Evolutionary conservation across 2,329 filamentous ascomycete genomes (phyloP).

Genomic region (Aspergillus sp.): DNA sequence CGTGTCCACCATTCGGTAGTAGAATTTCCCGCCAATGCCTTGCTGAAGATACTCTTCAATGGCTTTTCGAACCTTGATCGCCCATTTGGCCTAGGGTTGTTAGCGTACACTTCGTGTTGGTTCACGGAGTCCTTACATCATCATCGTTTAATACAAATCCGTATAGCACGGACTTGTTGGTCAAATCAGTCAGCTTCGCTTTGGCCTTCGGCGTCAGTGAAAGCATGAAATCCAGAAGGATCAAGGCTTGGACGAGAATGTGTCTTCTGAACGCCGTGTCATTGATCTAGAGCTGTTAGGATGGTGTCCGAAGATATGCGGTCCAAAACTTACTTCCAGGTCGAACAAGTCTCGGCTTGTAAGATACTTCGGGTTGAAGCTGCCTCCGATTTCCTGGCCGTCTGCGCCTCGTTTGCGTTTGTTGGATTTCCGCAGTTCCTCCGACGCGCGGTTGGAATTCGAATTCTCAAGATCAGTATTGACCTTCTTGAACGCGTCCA

Average conservation of each 20-base stretch:
- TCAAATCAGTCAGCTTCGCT: constrained; percentile 69
- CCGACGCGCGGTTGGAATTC: constrained; percentile 55
- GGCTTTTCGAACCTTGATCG: constrained; percentile 68
- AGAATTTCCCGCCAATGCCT: constrained; percentile 83
- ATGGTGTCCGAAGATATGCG: neutral
- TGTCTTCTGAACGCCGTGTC: constrained; percentile 93
- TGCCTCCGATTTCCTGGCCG: constrained; percentile 64
- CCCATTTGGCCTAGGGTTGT: constrained; percentile 72
- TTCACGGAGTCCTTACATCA: constrained; percentile 57
- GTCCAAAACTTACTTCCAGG: constrained; percentile 65
- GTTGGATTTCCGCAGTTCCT: constrained; percentile 62
- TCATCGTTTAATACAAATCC: constrained; percentile 76
- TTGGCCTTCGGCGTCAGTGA: constrained; percentile 82
- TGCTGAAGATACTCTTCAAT: constrained; percentile 83
- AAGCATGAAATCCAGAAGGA: constrained; percentile 92
- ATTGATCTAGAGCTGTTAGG: constrained; percentile 63
- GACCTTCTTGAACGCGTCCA: constrained; percentile 72
- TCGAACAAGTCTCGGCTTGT: constrained; percentile 97
- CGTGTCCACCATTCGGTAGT: constrained; percentile 94
- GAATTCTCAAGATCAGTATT: constrained; percentile 67
- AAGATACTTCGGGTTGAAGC: constrained; percentile 96
- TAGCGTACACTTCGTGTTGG: constrained; percentile 9
- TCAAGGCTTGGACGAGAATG: constrained; percentile 90
- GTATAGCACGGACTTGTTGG: constrained; percentile 88
- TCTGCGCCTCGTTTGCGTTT: constrained; percentile 70